Evolutionary conservation across 306 rosid species (phyloP).

Genomic region (Lagenaria siceraria): DNA sequence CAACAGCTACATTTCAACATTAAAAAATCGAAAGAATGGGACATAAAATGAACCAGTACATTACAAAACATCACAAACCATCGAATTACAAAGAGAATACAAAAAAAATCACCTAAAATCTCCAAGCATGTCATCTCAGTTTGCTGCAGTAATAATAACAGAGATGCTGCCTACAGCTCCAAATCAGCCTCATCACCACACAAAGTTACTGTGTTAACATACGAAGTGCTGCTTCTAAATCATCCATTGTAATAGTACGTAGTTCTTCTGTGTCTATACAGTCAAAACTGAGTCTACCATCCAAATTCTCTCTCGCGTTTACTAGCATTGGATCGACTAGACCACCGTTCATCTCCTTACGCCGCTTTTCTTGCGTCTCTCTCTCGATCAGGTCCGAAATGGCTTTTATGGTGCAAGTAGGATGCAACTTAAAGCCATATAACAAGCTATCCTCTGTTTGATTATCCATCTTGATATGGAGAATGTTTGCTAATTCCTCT

Average conservation of each 20-base stretch:
- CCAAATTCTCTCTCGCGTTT: constrained; percentile 83
- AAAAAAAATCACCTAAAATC: not conserved
- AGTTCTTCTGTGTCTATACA: constrained; percentile 81
- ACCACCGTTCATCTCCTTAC: constrained; percentile 82
- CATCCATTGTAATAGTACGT: constrained; percentile 60
- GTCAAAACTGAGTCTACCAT: constrained; percentile 72
- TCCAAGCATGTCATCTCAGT: not conserved
- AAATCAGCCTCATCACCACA: not conserved
- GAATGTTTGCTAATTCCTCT: constrained; percentile 62
- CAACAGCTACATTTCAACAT: not conserved
- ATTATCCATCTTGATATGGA: constrained; percentile 71
- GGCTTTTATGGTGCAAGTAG: constrained; percentile 48
- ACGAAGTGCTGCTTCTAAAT: constrained; percentile 62
- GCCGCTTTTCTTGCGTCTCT: constrained; percentile 59
- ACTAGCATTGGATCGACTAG: constrained; percentile 68
- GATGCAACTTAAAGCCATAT: constrained; percentile 73
- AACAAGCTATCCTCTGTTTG: constrained; percentile 53
- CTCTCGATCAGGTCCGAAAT: constrained; percentile 46
- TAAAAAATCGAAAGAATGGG: not conserved
- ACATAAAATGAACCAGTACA: not conserved
- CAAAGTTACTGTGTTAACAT: constrained; percentile 30
- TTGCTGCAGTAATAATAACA: not conserved
- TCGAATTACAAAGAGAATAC: not conserved
- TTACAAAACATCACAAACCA: not conserved
- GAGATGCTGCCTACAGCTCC: not conserved